Base-by-base conservation (phyloP, 495 filamentous ascomycete species). In the Aspergillus coremiiformis region DNA sequence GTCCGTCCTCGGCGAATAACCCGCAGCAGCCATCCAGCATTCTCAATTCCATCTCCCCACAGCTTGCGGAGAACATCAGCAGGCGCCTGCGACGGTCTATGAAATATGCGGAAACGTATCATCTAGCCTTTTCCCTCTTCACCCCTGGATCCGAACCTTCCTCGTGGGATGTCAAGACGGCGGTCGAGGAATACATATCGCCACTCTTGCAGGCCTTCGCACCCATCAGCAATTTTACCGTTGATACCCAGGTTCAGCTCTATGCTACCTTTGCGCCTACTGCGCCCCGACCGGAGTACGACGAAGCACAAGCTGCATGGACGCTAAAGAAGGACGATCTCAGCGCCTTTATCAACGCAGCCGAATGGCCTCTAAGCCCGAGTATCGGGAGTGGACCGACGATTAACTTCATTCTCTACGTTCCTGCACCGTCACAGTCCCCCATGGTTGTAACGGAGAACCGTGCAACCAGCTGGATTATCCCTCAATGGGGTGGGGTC, bases 401-500 rank as follows among this genome's bases (percentile, higher is more conserved):
- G 0, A 79, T 98, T 56, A 97, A 97, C 71, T 97, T 98, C 59
- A 82, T 96, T 47, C 75, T 97, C 19, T 97, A 92, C 59, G 83
- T 95, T 10, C 84, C 85, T 5, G 66, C 75, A 22, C 66, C 69
- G n/a, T 65, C 68, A 4, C 79, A 82, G 47, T 76, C 79, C 0
- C 85, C 85, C 11, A 74, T 87, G 39, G 65, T 85, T 11, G 79
- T 89, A 39, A 81, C 84, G 58, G 82, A 82, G 24, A 81, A 79
- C 44, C 79, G 80, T n/a, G 86, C 84, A 1, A 90, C 85, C 32
- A 93, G 88, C 49, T 98, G 91, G 87, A 76, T 97, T 43, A 83
- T 97, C 17, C 94, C 94, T 0, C 93, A 98, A 74, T 97, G 94
- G 94, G 93, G 93, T 46, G 89, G 91, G 9, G 87, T 96, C 12